Conservation (phyloP, 2,329 filamentous ascomycete species). For the Magnaporthales sp. region DNA sequence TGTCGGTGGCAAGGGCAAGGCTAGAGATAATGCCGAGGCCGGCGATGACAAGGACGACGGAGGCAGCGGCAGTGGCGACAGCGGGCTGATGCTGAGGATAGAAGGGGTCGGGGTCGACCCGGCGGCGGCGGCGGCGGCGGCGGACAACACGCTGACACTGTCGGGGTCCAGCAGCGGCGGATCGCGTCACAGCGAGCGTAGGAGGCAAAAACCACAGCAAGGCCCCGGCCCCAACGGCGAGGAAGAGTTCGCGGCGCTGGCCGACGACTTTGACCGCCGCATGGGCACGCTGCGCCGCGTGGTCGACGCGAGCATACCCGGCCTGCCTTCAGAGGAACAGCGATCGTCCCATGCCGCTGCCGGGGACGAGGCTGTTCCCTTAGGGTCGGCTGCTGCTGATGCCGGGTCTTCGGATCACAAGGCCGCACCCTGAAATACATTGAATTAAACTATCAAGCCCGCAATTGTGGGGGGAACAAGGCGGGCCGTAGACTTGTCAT, state of each 20-base stretch:
- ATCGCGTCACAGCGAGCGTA: slow-evolving; percentile 9
- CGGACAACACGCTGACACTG: background rate
- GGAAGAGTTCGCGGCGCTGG: slow-evolving; percentile 41
- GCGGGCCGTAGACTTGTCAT: background rate
- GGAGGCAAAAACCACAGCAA: background rate
- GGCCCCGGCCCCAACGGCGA: slow-evolving; percentile 21
- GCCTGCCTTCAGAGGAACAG: background rate
- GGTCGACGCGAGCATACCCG: slow-evolving; percentile 30
- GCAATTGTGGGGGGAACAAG: background rate
- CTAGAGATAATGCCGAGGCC: slow-evolving; percentile 9
- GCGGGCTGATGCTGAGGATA: slow-evolving; percentile 51
- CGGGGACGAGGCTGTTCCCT: background rate
- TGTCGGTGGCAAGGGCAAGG: slow-evolving; percentile 3
- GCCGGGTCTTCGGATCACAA: background rate
- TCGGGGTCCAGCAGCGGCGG: slow-evolving; percentile 3
- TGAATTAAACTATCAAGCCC: background rate
- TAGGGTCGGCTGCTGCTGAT: background rate
- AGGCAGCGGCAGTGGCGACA: slow-evolving; percentile 15
- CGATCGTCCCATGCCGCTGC: background rate
- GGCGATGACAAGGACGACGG: slow-evolving; percentile 17
- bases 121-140: background rate
- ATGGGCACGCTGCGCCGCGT: slow-evolving; percentile 47
- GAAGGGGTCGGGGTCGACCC: slow-evolving; percentile 39
- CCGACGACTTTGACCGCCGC: slow-evolving; percentile 48
- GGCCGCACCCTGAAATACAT: background rate